Evolutionary conservation across 306 rosid species (phyloP), one percentile per base, ranked within the genome.

Genomic region (Pterocarpus macrocarpus): DNA sequence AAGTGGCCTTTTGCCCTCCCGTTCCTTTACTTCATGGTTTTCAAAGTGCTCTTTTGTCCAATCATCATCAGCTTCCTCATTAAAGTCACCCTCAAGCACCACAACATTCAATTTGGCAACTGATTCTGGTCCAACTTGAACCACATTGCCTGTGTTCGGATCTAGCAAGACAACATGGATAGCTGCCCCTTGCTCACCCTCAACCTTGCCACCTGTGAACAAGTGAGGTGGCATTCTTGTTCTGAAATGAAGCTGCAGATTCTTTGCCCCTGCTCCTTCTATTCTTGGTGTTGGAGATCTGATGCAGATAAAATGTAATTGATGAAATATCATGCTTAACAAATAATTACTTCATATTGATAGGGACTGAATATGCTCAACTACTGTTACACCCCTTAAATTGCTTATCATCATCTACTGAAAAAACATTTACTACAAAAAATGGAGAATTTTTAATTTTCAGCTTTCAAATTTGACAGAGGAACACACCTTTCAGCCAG

Each of bases 171-270:
- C 85, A 43, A 94, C 85, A 67, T 92, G 95, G 79, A 94, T 90
- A 10, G 82, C 72, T 63, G 90, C 88, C 59, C 97, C 97, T 84
- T 89, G 97, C 87, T 90, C 98, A 79, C 98, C 98, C 43, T 89
- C 97, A 55, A 94, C 93, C 88, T 89, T 90, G 55, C 95, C 98
- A 1, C 98, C 95, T 1, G 98, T 90, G 82, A 94, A 94, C 59
- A 94, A 84, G 85, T 92, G 94, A 69, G 92, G 97, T 0, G 97
- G 98, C 98, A 94, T 94, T 85, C 88, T 92, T 57, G 98, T 92
- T 55, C 88, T 84, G 79, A 94, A 89, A 15, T 87, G 94, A 69
- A 94, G 91, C 78, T 92, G 95, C 80, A 94, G 83, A 69, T 64
- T 80, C 85, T 69, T 90, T 69, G 70, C 73, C 77, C 69, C 90